Evolutionary conservation across 2,329 filamentous ascomycete genomes (phyloP).

Genomic region (Pestalotiopsis sp.): DNA sequence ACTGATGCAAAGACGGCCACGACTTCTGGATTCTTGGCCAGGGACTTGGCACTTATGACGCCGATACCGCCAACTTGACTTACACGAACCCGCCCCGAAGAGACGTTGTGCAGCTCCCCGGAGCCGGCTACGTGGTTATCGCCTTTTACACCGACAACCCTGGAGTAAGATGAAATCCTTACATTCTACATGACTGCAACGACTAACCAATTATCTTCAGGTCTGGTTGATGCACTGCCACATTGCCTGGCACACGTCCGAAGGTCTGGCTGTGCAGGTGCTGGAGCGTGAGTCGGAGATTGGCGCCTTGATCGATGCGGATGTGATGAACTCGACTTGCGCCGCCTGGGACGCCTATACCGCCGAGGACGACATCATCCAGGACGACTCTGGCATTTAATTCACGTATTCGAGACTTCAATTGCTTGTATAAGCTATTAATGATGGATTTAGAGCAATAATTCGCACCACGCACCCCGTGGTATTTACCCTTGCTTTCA

Average conservation of each 20-base stretch:
- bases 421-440: too few species aligned
- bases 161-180: conserved; percentile 28
- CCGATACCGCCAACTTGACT: conserved; percentile 31
- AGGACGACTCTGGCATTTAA: conserved; percentile 35
- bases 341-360: conserved; percentile 30
- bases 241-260: conserved; percentile 50
- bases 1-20: conserved; percentile 36
- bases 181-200: background rate
- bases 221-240: conserved; percentile 37
- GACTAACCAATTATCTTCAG: background rate
- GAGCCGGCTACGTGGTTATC: conserved; percentile 48
- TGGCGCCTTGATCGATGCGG: conserved; percentile 19
- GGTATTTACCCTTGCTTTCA: too few species aligned
- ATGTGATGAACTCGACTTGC: conserved; percentile 28
- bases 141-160: conserved; percentile 56
- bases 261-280: conserved; percentile 56
- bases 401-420: background rate
- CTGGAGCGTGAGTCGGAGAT: conserved; percentile 38
- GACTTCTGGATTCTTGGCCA: conserved; percentile 41
- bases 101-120: conserved; percentile 48
- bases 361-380: conserved; percentile 15
- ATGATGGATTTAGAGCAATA: too few species aligned
- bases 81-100: conserved; percentile 48
- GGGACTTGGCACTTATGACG: conserved; percentile 30
- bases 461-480: too few species aligned